Conservation (phyloP, 2,329 filamentous ascomycete species). For the Paracamarosporium sp. region DNA sequence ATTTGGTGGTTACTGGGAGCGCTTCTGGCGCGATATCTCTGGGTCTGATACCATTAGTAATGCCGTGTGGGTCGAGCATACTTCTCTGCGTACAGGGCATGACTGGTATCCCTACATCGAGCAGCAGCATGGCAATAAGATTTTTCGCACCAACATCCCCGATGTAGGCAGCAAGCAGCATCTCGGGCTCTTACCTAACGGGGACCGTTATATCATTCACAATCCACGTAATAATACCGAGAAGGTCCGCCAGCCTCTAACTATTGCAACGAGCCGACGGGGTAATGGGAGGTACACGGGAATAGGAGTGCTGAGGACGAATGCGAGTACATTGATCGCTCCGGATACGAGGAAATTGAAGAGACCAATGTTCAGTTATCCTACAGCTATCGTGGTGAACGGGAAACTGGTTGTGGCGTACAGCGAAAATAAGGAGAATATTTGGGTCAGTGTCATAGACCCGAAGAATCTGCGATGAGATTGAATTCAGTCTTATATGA, state of each 20-base stretch:
- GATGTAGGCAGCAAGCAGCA: slow-evolving; percentile 21
- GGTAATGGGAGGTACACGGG: slow-evolving; percentile 10
- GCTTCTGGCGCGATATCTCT: slow-evolving; percentile 21
- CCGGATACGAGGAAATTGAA: slow-evolving; percentile 19
- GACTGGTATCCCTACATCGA: slow-evolving; percentile 16
- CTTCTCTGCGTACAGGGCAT: slow-evolving; percentile 1
- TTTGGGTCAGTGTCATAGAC: slow-evolving; percentile 19
- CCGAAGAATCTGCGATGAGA: slow-evolving; percentile 11
- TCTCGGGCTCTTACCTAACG: slow-evolving; percentile 11
- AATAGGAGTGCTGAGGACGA: slow-evolving; percentile 18
- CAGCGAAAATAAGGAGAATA: slow-evolving; percentile 24
- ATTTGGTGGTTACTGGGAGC: slow-evolving; percentile 16
- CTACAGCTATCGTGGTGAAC: slow-evolving; percentile 16
- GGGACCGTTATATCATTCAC: slow-evolving; percentile 15
- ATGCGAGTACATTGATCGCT: slow-evolving; percentile 17
- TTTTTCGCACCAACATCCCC: slow-evolving; percentile 19
- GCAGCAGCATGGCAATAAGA: slow-evolving; percentile 14
- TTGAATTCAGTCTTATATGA: too few species aligned
- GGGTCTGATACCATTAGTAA: slow-evolving; percentile 14
- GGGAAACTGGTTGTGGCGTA: slow-evolving; percentile 17
- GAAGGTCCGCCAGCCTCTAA: slow-evolving; percentile 14
- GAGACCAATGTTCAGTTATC: slow-evolving; percentile 20
- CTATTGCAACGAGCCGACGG: slow-evolving; percentile 15
- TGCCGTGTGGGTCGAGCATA: slow-evolving; percentile 18
- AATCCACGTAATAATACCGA: slow-evolving; percentile 19